Conservation (phyloP, 352 stramenopile species). For the Elongisporangium anandrum region DNA sequence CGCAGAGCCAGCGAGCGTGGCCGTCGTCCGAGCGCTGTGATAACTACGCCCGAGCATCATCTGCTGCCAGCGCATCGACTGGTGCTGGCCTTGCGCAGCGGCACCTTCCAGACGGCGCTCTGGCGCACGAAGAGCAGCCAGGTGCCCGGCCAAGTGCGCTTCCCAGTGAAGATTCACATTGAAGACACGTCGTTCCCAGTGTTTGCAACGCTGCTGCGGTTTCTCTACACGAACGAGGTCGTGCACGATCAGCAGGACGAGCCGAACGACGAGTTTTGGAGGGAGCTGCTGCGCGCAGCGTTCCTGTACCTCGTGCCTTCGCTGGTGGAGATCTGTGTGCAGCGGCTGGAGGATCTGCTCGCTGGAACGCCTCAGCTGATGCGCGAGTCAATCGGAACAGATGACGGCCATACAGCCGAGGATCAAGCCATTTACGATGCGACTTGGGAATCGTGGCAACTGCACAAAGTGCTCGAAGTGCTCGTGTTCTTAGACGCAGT, state of each 20-base stretch:
- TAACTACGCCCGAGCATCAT: conserved; percentile 20
- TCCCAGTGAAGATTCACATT: conserved; percentile 78
- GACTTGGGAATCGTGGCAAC: conserved; percentile 7
- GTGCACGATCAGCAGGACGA: background rate
- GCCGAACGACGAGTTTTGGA: conserved; percentile 40
- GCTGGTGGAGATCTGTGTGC: conserved; percentile 59
- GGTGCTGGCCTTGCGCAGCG: conserved; percentile 67
- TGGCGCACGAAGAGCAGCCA: conserved; percentile 62
- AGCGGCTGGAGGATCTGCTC: conserved; percentile 29
- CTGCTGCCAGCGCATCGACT: conserved; percentile 74
- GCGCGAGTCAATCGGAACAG: background rate
- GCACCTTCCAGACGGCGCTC: conserved; percentile 66
- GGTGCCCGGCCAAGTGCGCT: conserved; percentile 58
- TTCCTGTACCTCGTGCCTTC: conserved; percentile 72
- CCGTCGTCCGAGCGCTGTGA: background rate
- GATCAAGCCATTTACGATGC: background rate
- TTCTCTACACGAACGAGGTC: conserved; percentile 78
- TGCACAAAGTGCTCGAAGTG: conserved; percentile 32
- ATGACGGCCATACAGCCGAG: conserved; percentile 3
- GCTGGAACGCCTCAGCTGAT: background rate
- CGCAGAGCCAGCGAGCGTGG: background rate
- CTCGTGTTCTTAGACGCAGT: conserved; percentile 62
- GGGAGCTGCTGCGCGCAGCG: conserved; percentile 56
- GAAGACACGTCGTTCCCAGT: conserved; percentile 74
- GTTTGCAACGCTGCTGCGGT: conserved; percentile 65